Conservation (phyloP, 23 red algal genomes). For the Gracilaria vermiculophylla region DNA sequence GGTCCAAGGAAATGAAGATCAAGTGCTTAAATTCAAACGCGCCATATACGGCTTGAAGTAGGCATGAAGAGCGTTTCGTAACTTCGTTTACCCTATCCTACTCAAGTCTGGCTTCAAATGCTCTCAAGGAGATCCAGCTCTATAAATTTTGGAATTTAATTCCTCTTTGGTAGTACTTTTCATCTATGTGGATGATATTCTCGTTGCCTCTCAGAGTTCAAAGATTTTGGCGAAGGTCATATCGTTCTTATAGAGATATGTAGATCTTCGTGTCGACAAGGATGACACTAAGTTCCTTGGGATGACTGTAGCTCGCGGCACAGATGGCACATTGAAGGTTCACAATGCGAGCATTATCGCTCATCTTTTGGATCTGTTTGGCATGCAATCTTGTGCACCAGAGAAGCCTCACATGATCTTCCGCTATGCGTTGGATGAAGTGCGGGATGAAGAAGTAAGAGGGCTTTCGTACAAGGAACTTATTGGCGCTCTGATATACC, state of each 20-base stretch:
- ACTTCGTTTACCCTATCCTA: background rate
- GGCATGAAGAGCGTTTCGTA: background rate
- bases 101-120: background rate
- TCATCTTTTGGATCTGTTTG: background rate
- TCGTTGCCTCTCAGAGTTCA: background rate
- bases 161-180: background rate
- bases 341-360: conserved; percentile 17
- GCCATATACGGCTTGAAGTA: conserved; percentile 52
- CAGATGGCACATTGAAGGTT: background rate
- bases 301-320: background rate
- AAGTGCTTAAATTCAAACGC: background rate
- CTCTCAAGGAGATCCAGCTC: conserved; percentile 11
- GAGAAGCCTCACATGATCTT: background rate
- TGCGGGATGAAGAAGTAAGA: background rate
- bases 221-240: background rate
- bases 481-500: conserved; percentile 13
- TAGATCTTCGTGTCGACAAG: conserved; percentile 11
- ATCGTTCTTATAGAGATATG: background rate
- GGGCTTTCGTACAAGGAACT: conserved; percentile 5
- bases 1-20: background rate
- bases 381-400: conserved; percentile 5
- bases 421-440: background rate
- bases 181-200: conserved; percentile 29
- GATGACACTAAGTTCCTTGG: conserved; percentile 20
- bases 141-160: background rate